A percentile compares a stretch with the other conserved stretches of the same genome.
phyloP scores from a whole-genome alignment of 2,329 filamentous ascomycete species.

The Ceratocystis eucalypticola region DNA sequence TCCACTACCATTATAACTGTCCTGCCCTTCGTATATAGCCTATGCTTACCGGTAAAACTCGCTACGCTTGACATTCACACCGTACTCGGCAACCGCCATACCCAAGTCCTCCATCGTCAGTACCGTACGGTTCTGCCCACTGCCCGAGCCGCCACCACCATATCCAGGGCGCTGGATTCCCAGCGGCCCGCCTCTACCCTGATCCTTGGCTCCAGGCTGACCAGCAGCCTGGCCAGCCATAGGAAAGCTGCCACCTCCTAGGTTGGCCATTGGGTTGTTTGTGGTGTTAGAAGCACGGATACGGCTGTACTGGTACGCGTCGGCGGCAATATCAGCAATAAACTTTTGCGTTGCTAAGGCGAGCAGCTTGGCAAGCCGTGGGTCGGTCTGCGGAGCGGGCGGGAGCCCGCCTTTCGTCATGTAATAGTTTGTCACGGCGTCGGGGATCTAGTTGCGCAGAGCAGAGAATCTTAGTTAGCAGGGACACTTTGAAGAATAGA shows the following conservation, averaged over 20 bases:
- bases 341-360: constrained; percentile 98
- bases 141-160: constrained; percentile 78
- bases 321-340: constrained; percentile 90
- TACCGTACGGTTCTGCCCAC: constrained; percentile 80
- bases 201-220: constrained; percentile 42
- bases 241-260: constrained; percentile 60
- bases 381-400: constrained; percentile 79
- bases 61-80: constrained; percentile 90
- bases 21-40: too few relatives aligned
- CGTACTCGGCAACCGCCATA: constrained; percentile 96
- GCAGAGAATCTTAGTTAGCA: background rate
- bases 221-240: constrained; percentile 47
- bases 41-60: constrained; percentile 71
- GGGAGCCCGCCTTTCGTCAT: constrained; percentile 90
- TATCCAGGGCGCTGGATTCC: constrained; percentile 67
- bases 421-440: constrained; percentile 96
- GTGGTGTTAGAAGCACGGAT: constrained; percentile 84
- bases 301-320: constrained; percentile 94
- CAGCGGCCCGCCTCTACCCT: constrained; percentile 45
- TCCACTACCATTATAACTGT: background rate
- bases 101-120: constrained; percentile 97
- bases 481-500: background rate
- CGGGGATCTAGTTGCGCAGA: constrained; percentile 57
- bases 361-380: constrained; percentile 79
- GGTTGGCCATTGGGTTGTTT: constrained; percentile 79